Evolutionary conservation across 2,329 filamentous ascomycete species (phyloP), one percentile per base, ranked within the genome.

Genomic region (Aspergillus sp.): DNA sequence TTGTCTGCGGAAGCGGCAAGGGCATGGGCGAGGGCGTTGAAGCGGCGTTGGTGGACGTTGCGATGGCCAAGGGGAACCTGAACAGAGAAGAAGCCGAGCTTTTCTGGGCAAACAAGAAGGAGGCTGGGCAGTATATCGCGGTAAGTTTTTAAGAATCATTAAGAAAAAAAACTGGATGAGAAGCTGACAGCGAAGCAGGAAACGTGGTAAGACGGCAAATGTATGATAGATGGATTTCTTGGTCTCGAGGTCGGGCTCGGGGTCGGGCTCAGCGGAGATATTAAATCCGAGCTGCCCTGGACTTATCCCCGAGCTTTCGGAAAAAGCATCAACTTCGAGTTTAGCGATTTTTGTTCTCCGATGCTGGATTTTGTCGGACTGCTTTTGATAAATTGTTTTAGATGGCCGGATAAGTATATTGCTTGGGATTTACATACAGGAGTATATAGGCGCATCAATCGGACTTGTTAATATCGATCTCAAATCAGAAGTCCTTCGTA

Each of bases 1-100:
- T 99, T 75, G 95, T 99, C 61, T 99, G 95, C 76, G 95, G 95
- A 54, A 96, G 91, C 78, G 93, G 89, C 72, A 93, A 92, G 81
- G 95, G 95, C 60, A 99, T 99, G 95, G 95, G 95, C 62, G 95
- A 98, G 77, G 95, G 95, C 49, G 95, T 99, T 3, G 91, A 98
- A 75, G 84, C 88, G 51, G 91, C 94, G 0, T 83, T 99, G 15
- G 83, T 97, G 28, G 91, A 97, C 65, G 93, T 97, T 1, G 92
- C 93, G 55, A 96, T 97, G 89, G 83, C 89, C 67, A 97, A 97
- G 83, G 95, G 94, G 11, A 93, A 93, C 71, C 80, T 99, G 55
- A 90, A 92, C 74, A 82, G 84, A 23, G 89, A 93, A 34, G 92
- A 96, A 75, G 94, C 95, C 2, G 83, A 85, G 74, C 87, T 90